phyloP scores from a whole-genome alignment of 2,329 filamentous ascomycete species.

The Colletotrichum scovillei region DNA sequence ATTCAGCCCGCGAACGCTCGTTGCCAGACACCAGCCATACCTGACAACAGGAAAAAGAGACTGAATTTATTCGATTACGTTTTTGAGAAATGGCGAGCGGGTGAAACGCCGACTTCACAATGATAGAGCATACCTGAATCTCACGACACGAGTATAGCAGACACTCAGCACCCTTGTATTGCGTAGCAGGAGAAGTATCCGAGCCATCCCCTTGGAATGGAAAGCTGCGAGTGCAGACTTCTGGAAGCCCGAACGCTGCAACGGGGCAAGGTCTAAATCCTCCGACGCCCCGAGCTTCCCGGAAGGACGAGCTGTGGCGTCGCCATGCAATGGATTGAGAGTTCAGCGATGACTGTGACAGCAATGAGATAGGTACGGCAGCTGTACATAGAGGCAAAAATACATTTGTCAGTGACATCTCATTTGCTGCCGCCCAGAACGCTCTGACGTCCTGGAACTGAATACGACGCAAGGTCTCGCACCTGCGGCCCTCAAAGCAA shows the following conservation, averaged over 20 bases:
- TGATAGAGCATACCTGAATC: not conserved
- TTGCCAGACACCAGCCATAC: not conserved
- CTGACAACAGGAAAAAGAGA: not conserved
- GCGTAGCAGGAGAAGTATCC: not conserved
- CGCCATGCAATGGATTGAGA: not conserved
- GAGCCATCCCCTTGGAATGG: not conserved
- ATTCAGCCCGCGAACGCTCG: not conserved
- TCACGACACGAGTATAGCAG: not conserved
- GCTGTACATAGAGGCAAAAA: not conserved
- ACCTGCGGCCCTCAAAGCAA: not conserved
- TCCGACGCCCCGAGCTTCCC: conserved; percentile 3
- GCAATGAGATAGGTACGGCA: not conserved
- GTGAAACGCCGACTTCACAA: not conserved
- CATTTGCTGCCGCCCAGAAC: not conserved
- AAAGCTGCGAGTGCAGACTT: not conserved
- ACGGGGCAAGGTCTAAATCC: not conserved
- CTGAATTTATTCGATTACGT: not conserved
- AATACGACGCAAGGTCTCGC: not conserved
- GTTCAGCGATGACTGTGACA: not conserved
- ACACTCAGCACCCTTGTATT: not conserved
- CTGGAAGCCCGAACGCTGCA: not conserved
- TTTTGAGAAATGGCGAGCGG: not conserved
- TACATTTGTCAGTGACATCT: not conserved
- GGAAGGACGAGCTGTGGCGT: conserved; percentile 1
- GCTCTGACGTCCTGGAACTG: not conserved